These are phyloP conservation scores for Hericium coralloides DNA, from an alignment of 768 basidiomycete species.

Conservation along the genomic window DNA sequence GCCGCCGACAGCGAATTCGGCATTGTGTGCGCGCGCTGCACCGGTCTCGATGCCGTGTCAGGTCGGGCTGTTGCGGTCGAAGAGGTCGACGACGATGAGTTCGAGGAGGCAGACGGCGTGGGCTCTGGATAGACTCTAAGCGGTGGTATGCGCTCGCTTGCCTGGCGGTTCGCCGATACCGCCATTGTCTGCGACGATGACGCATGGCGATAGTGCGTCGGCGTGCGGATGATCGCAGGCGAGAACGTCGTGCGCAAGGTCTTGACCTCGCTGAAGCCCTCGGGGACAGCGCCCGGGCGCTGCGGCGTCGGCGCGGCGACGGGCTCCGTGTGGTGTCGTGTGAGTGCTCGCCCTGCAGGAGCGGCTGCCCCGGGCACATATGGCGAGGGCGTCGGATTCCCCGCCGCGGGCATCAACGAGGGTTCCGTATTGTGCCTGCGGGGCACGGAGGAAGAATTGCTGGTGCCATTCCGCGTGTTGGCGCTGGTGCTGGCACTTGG, in stretches of 20 bases:
- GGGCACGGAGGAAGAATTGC: no score
- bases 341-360: neutral
- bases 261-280: conserved; percentile 40
- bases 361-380: neutral
- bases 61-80: neutral
- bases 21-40: neutral
- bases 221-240: conserved; percentile 58
- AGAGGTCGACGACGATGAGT: neutral
- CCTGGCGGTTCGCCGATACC: neutral
- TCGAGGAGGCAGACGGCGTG: neutral
- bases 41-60: neutral
- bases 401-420: neutral
- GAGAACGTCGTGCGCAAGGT: conserved; percentile 64
- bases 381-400: neutral
- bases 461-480: neutral
- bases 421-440: neutral
- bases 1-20: neutral
- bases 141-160: neutral
- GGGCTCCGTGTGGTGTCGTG: conserved; percentile 9
- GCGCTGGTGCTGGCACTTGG: neutral
- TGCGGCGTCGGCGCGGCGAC: conserved; percentile 12
- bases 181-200: neutral
- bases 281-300: conserved; percentile 21
- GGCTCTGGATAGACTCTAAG: no score
- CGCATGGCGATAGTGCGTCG: conserved; percentile 41